Conservation (phyloP, 176 grass and related monocot genomes). For the Hsuehochloa calcarea region DNA sequence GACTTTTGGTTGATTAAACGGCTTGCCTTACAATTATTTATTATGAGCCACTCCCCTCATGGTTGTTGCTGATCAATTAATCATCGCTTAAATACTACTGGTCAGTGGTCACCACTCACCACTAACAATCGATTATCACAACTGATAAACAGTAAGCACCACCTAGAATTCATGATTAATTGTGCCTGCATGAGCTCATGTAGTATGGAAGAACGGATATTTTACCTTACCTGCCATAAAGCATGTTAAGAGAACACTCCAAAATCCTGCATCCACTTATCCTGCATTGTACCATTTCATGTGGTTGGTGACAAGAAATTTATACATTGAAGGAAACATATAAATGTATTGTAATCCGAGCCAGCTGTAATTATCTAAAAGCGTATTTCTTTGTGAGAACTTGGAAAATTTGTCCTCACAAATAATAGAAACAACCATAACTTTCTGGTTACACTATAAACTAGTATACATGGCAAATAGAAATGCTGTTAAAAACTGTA, state of each 20-base stretch:
- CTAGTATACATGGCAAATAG: not conserved
- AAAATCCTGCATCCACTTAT: not conserved
- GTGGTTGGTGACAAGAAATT: not conserved
- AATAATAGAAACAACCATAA: not conserved
- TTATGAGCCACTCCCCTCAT: not conserved
- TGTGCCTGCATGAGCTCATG: not conserved
- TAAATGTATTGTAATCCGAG: not conserved
- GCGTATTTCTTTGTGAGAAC: not conserved
- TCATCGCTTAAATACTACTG: not conserved
- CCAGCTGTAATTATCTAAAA: not conserved
- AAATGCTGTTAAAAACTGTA: not conserved
- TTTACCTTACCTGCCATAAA: not conserved
- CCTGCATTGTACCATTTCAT: not conserved
- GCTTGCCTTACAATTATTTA: not conserved
- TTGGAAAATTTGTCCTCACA: not conserved
- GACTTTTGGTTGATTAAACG: not conserved
- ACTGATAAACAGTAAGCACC: not conserved
- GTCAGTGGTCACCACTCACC: not conserved
- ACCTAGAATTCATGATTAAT: not conserved
- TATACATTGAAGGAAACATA: not conserved
- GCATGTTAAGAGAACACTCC: not conserved
- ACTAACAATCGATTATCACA: not conserved
- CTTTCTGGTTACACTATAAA: not conserved
- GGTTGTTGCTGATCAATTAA: not conserved
- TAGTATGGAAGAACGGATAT: not conserved